Conservation (phyloP, 2,329 filamentous ascomycete species). For the Sclerotinia trifoliorum region DNA sequence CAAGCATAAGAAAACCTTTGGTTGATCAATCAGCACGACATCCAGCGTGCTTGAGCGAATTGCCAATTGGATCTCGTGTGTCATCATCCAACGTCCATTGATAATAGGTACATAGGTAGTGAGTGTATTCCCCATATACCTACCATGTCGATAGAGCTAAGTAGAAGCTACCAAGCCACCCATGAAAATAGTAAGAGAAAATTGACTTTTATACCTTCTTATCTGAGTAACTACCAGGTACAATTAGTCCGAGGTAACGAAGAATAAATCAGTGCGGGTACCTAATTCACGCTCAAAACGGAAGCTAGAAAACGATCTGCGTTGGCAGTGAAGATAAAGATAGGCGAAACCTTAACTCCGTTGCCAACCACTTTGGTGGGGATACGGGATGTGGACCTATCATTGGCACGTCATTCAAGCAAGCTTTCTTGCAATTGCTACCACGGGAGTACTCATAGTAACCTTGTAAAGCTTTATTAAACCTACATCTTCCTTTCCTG, state of each 20-base stretch:
- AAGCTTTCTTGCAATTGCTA: too few relatives aligned
- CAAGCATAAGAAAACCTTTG: background rate
- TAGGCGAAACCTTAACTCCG: constrained; percentile 12
- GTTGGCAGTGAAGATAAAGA: constrained; percentile 10
- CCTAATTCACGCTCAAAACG: constrained; percentile 14
- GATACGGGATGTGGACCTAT: background rate
- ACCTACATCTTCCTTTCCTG: too few relatives aligned
- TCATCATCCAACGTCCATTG: background rate
- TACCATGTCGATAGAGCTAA: background rate
- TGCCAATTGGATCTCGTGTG: background rate
- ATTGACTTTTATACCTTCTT: constrained; percentile 2
- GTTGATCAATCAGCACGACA: constrained; percentile 5
- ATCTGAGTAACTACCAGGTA: background rate
- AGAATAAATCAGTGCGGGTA: background rate
- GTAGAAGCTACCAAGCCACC: background rate
- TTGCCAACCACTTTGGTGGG: background rate
- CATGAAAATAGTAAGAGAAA: background rate
- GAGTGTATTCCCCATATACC: background rate
- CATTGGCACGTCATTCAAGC: background rate
- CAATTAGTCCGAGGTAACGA: too few relatives aligned
- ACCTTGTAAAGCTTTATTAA: too few relatives aligned
- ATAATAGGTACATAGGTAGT: background rate
- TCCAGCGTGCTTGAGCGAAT: background rate
- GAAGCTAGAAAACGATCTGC: constrained; percentile 16
- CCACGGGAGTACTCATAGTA: too few relatives aligned